A percentile compares a stretch with the other conserved stretches of the same genome.
phyloP scores from a whole-genome alignment of 371 early-diverging fungal species.

The Caulochytrium protostelioides region DNA sequence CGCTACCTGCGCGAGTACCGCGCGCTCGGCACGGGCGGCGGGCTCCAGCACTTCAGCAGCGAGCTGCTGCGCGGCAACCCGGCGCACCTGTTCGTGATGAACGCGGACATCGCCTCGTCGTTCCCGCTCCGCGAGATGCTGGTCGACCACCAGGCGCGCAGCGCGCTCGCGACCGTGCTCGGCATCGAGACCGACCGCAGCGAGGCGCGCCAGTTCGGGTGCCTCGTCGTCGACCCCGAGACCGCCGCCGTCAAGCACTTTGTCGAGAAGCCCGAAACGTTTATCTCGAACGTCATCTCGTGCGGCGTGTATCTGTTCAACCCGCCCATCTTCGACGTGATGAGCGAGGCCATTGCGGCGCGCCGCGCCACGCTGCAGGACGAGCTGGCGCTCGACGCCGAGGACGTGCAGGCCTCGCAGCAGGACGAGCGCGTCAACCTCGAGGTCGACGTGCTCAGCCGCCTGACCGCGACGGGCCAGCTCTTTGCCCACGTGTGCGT shows the following conservation, averaged over 20 bases:
- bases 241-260: slow-evolving; percentile 79
- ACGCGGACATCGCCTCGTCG: slow-evolving; percentile 81
- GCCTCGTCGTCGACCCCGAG: slow-evolving; percentile 63
- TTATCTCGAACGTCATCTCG: slow-evolving; percentile 76
- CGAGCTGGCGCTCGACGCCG: no score
- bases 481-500: slow-evolving; percentile 50
- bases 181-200: slow-evolving; percentile 35
- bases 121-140: slow-evolving; percentile 79
- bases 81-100: slow-evolving; percentile 77
- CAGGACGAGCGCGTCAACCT: slow-evolving; percentile 16
- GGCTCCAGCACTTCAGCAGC: slow-evolving; percentile 91
- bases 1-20: slow-evolving; percentile 92
- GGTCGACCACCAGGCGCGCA: slow-evolving; percentile 49
- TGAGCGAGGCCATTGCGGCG: slow-evolving; percentile 49
- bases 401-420: slow-evolving; percentile 32
- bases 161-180: slow-evolving; percentile 19
- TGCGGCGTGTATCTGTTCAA: slow-evolving; percentile 85
- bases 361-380: slow-evolving; percentile 26
- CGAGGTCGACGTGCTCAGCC: slow-evolving; percentile 75
- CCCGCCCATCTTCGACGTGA: slow-evolving; percentile 55
- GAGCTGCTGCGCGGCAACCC: slow-evolving; percentile 75
- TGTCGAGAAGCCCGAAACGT: slow-evolving; percentile 89
- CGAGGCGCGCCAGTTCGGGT: slow-evolving; percentile 67
- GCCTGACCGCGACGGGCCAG: slow-evolving; percentile 53
- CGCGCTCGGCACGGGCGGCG: slow-evolving; percentile 88